Percentiles rank a stretch among this genome's conserved stretches.
Conservation (phyloP, 139 green algal genomes). For the Auxenochlorella pyrenoidosa region DNA sequence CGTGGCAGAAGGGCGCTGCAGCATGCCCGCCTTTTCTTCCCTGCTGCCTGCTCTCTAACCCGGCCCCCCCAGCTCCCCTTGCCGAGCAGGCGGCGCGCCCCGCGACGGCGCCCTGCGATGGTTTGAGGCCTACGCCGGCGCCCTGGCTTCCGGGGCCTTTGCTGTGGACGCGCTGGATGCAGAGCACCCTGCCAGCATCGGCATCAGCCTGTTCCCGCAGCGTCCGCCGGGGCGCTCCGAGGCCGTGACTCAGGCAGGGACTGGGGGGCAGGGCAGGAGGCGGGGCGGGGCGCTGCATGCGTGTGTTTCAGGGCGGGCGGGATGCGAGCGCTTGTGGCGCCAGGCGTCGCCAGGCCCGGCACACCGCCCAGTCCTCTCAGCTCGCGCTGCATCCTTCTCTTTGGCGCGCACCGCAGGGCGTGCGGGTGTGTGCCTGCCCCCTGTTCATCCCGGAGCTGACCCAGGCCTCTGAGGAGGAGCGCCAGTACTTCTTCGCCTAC, state of each 20-base stretch:
- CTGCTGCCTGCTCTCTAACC: neutral
- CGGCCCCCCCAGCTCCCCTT: neutral
- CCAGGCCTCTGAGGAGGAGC: neutral
- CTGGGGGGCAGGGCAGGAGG: too few species aligned
- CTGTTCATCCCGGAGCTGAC: conserved; percentile 67
- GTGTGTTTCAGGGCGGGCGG: neutral
- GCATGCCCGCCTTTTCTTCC: neutral
- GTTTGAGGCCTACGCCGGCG: conserved; percentile 72
- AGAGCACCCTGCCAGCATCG: conserved; percentile 18
- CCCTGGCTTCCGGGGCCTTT: conserved; percentile 56
- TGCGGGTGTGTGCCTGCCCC: conserved; percentile 56
- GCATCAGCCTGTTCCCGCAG: conserved; percentile 66
- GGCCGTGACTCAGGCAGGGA: conserved; percentile 53
- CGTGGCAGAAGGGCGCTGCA: too few species aligned
- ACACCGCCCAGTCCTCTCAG: too few species aligned
- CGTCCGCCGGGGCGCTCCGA: conserved; percentile 33
- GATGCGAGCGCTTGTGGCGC: neutral
- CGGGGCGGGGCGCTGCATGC: neutral
- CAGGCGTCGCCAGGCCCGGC: too few species aligned
- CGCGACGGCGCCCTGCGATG: conserved; percentile 62
- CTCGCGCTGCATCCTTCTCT: too few species aligned
- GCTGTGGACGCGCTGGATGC: conserved; percentile 42
- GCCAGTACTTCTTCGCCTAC: conserved; percentile 70
- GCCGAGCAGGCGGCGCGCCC: neutral
- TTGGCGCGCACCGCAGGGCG: conserved; percentile 26